phyloP scores from a whole-genome alignment of 23 red algal species.

The Gracilaria caudata region DNA sequence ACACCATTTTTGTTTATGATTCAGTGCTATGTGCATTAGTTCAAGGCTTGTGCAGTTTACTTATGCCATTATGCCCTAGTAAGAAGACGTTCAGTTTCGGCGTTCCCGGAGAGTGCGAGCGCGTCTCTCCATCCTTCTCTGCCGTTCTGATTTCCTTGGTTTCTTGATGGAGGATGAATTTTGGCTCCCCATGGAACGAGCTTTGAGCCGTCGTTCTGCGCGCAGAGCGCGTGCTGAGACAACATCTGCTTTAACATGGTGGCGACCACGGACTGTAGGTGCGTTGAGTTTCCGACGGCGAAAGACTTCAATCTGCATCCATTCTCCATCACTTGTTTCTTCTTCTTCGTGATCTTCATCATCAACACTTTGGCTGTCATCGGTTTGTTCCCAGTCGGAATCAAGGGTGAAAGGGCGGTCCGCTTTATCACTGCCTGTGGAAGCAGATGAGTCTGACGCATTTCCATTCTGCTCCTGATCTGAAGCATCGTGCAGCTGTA shows the following conservation, averaged over 20 bases:
- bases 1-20: too few species aligned
- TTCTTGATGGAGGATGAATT: not conserved
- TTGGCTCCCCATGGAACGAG: not conserved
- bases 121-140: not conserved
- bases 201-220: not conserved
- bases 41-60: too few species aligned
- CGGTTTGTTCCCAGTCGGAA: not conserved
- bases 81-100: too few species aligned
- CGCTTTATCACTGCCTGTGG: not conserved
- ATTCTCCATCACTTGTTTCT: conserved; percentile 12
- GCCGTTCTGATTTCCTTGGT: not conserved
- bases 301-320: not conserved
- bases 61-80: too few species aligned
- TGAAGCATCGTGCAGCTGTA: too few species aligned
- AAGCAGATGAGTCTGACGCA: not conserved
- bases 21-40: too few species aligned
- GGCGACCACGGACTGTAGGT: not conserved
- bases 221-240: not conserved
- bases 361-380: not conserved
- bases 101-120: too few species aligned
- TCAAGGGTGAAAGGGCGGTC: not conserved
- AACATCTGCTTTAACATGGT: not conserved
- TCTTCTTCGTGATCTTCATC: not conserved
- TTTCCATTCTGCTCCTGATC: not conserved
- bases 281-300: not conserved